Evolutionary conservation across 176 grass and related monocot species (phyloP).

Genomic region (Pontederia paniculata): DNA sequence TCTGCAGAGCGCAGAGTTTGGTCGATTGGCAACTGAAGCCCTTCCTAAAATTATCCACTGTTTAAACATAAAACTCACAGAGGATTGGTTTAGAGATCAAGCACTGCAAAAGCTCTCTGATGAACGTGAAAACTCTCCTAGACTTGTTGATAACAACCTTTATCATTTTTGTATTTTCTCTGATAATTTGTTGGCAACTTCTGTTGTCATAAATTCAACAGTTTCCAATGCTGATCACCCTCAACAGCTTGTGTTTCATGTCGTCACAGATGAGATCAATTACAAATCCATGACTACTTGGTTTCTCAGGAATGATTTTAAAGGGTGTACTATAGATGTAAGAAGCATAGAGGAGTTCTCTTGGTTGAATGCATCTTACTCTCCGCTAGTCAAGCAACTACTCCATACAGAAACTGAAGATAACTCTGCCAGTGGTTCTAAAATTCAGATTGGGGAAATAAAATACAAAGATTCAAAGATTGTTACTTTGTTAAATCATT

Average conservation of each 20-base stretch:
- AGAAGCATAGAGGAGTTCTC: constrained; percentile 79
- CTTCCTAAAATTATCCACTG: constrained; percentile 71
- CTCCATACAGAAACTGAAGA: constrained; percentile 41
- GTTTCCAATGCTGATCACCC: constrained; percentile 96
- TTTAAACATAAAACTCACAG: constrained; percentile 63
- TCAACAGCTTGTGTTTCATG: constrained; percentile 97
- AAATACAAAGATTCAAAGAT: constrained; percentile 60
- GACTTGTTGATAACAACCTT: constrained; percentile 92
- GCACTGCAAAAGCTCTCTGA: constrained; percentile 45
- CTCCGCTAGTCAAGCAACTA: constrained; percentile 55
- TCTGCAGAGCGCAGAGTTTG: constrained; percentile 78
- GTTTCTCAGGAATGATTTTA: constrained; percentile 89
- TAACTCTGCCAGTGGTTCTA: constrained; percentile 35
- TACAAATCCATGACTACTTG: constrained; percentile 81
- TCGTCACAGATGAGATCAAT: constrained; percentile 70
- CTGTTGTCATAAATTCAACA: constrained; percentile 90
- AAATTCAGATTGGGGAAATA: constrained; percentile 45
- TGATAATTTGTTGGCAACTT: constrained; percentile 81
- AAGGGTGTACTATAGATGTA: constrained; percentile 82
- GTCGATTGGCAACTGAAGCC: constrained; percentile 72
- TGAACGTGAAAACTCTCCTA: constrained; percentile 68
- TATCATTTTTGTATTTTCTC: constrained; percentile 98
- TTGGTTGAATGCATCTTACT: constrained; percentile 72
- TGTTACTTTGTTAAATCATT: constrained; percentile 72
- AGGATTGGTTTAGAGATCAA: constrained; percentile 64